These are phyloP conservation scores for Podila epigama DNA, from an alignment of 192 early-diverging fungal genomes.

Conservation along the genomic window DNA sequence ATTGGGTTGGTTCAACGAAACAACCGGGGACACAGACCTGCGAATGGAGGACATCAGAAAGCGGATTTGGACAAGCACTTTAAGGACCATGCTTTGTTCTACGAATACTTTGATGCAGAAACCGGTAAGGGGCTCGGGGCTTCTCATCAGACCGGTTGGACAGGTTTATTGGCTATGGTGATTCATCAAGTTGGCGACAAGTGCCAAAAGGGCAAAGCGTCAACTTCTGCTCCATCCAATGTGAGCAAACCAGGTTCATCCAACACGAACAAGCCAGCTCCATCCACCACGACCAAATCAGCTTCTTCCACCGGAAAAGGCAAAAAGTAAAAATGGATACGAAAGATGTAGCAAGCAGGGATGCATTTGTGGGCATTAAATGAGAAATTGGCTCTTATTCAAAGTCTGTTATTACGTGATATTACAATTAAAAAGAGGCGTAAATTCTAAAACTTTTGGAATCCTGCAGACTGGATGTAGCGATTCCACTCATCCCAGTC, in stretches of 20 bases:
- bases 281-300: no score
- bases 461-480: slow-evolving; percentile 32
- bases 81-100: slow-evolving; percentile 59
- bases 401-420: no score
- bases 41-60: slow-evolving; percentile 50
- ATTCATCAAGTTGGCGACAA: slow-evolving; percentile 43
- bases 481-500: slow-evolving; percentile 52
- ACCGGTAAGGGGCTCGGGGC: slow-evolving; percentile 59
- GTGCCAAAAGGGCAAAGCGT: slow-evolving; percentile 7
- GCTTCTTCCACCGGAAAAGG: not conserved
- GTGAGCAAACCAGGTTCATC: no score
- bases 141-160: slow-evolving; percentile 67
- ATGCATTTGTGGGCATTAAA: no score
- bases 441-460: slow-evolving; percentile 21
- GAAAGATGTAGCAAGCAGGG: no score
- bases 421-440: not conserved
- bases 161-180: slow-evolving; percentile 54
- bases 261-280: no score
- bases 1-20: slow-evolving; percentile 28
- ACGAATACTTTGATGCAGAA: slow-evolving; percentile 63
- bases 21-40: slow-evolving; percentile 39
- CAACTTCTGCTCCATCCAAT: no score
- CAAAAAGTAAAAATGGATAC: not conserved
- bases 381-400: no score
- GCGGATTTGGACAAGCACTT: slow-evolving; percentile 51